These are phyloP conservation scores for Lenwebbia sp. DNA, from an alignment of 345 rosid genomes.

Conservation along the genomic window DNA sequence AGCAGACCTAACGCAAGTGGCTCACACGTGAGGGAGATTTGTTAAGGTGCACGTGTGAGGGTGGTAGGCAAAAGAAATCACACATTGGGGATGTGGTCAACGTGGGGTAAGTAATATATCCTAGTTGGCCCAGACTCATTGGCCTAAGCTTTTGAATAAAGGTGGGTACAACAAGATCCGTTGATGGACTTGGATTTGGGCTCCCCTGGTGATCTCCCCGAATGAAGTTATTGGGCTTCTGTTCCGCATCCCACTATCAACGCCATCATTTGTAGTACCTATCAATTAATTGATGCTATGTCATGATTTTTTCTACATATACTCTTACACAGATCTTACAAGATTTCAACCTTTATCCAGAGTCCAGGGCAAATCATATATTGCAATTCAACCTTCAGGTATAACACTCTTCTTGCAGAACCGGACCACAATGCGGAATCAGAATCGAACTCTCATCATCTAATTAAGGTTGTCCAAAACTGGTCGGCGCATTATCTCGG, in stretches of 20 bases:
- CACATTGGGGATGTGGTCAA: neutral
- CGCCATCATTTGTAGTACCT: neutral
- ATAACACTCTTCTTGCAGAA: neutral
- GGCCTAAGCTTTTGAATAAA: neutral
- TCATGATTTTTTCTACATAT: neutral
- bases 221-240: neutral
- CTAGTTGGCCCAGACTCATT: neutral
- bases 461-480: neutral
- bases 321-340: neutral
- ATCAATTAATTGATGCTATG: neutral
- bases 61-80: neutral
- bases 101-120: neutral
- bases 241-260: neutral
- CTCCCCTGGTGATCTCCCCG: neutral
- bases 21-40: neutral
- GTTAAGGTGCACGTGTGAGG: neutral
- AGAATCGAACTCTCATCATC: neutral
- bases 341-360: neutral
- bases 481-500: neutral
- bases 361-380: neutral
- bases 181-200: neutral
- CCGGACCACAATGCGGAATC: neutral
- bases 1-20: neutral
- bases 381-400: neutral
- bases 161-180: neutral